Evolutionary conservation across 2,329 filamentous ascomycete species (phyloP).

Genomic region (Elsinoe australis): DNA sequence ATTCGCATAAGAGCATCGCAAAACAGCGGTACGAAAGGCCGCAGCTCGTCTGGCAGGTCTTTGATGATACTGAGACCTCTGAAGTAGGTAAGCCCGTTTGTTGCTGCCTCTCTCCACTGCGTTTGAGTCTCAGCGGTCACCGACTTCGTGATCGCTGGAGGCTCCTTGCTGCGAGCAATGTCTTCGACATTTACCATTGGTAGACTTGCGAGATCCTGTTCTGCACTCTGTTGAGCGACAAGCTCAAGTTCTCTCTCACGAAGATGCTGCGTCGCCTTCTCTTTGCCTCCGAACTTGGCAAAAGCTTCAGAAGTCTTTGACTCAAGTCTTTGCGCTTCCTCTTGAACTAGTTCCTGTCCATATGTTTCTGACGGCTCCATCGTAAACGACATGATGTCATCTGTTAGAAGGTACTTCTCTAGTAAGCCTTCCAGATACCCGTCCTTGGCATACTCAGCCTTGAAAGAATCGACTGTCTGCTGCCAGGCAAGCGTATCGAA

Average conservation of each 20-base stretch:
- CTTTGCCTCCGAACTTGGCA: conserved; percentile 59
- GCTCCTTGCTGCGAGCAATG: conserved; percentile 70
- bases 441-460: conserved; percentile 63
- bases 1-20: conserved; percentile 88
- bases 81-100: conserved; percentile 95
- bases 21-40: conserved; percentile 79
- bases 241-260: conserved; percentile 72
- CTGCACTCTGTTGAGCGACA: conserved; percentile 58
- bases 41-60: conserved; percentile 73
- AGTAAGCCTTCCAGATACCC: conserved; percentile 77
- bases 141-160: conserved; percentile 53
- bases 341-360: conserved; percentile 62
- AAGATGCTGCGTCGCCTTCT: conserved; percentile 63
- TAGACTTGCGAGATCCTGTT: conserved; percentile 65
- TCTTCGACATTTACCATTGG: conserved; percentile 84
- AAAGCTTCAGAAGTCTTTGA: conserved; percentile 65
- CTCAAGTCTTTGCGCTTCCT: conserved; percentile 69
- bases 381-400: conserved; percentile 82
- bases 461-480: conserved; percentile 75
- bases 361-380: conserved; percentile 81
- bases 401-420: conserved; percentile 83
- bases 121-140: conserved; percentile 35
- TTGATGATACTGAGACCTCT: conserved; percentile 75
- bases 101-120: conserved; percentile 87
- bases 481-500: conserved; percentile 91